Base-by-base conservation (phyloP, 345 rosid genomes). In the Acer yangbiense region DNA sequence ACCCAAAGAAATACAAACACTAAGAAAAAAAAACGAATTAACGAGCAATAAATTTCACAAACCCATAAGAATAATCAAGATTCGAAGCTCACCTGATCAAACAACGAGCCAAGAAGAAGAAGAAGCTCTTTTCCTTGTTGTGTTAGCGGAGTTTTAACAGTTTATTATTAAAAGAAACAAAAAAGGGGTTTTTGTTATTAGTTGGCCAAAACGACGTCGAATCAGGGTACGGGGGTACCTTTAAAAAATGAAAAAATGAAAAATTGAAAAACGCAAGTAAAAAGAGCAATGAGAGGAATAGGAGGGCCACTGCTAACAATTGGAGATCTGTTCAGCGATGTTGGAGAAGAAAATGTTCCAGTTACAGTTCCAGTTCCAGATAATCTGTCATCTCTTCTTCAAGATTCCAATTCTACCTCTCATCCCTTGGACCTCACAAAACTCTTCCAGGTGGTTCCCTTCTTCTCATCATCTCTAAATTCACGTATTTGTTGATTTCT, bases 261-360 rank as follows among this genome's bases (percentile, higher is more conserved):
- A 14, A 43, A 52, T 3, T 32, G 55, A 17, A 63, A 2, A 46
- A 8, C 46, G 46, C 41, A 27, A 13, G 43, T 61, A 41, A 41
- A 41, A 41, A 52, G 54, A 20, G 57, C 39, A 54, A 95, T 89
- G 97, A 89, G 88, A 83, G 98, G 96, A 44, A 78, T 89, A 1
- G 94, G 98, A 82, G 98, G 97, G 21, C 98, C 98, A 29, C 81
- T 92, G 78, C 85, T 94, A 1, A 86, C 89, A 78, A 89, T 94
- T 16, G 95, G 93, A 16, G 97, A 94, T 89, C 88, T 92, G 81
- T 87, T 94, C 39, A 86, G 88, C 85, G 97, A 94, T 69, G 89
- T 94, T 3, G 92, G 76, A 32, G 92, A 85, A 52, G 88, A 85
- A 25, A 78, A 85, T 4, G 74, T 61, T 23, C 64, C 74, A 9